Evolutionary conservation across 164 flowering plant species (phyloP).

Genomic region (Stephania yunnanensis): DNA sequence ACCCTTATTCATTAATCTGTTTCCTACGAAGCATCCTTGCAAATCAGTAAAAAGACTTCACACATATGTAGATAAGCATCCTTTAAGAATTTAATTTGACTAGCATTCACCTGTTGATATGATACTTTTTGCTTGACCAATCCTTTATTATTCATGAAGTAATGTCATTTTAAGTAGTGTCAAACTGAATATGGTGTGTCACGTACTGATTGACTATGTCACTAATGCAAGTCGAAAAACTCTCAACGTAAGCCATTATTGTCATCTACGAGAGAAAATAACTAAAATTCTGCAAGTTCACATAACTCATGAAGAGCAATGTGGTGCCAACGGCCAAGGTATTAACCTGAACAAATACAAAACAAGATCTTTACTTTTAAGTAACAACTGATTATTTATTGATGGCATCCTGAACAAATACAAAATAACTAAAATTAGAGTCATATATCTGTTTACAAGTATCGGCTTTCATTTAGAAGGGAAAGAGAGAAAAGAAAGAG

Average conservation of each 20-base stretch:
- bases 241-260: not conserved
- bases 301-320: not conserved
- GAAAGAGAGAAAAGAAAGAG: no score
- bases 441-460: no score
- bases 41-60: no score
- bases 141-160: not conserved
- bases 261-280: not conserved
- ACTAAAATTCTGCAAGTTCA: not conserved
- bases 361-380: no score
- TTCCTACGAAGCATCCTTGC: no score
- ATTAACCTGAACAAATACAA: no score
- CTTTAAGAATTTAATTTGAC: not conserved
- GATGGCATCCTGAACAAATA: no score
- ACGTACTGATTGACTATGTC: not conserved
- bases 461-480: no score
- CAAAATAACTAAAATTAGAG: no score
- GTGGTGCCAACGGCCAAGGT: not conserved
- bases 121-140: not conserved
- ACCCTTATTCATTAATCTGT: no score
- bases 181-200: not conserved
- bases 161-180: not conserved
- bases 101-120: not conserved
- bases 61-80: not conserved
- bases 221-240: not conserved
- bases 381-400: no score